Evolutionary conservation across 768 basidiomycete species (phyloP).

Genomic region (Favolaschia claudopus): DNA sequence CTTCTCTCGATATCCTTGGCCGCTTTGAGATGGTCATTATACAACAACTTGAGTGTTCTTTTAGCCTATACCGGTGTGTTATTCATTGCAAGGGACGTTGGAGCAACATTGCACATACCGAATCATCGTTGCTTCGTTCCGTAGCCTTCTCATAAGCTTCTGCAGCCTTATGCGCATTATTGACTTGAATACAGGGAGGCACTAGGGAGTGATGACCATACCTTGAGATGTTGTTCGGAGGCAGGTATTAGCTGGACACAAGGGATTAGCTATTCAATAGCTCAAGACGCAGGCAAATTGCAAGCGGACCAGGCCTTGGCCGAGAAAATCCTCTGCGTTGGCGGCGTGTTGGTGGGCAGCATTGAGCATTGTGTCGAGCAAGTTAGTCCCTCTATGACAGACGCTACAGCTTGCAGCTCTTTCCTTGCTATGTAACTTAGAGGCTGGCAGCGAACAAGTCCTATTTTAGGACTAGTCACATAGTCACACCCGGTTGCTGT

Average conservation of each 20-base stretch:
- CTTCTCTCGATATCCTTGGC: constrained; percentile 75
- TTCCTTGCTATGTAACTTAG: too few relatives aligned
- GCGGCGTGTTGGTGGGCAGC: constrained; percentile 77
- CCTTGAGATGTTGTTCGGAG: constrained; percentile 70
- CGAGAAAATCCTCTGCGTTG: constrained; percentile 76
- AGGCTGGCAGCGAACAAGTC: too few relatives aligned
- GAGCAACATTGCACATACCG: constrained; percentile 46
- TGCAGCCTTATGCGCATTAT: constrained; percentile 56
- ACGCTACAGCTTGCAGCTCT: too few relatives aligned
- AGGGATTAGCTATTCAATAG: background rate
- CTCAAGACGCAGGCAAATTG: background rate
- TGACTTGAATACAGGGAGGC: background rate
- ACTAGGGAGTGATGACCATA: background rate
- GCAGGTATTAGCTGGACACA: constrained; percentile 55
- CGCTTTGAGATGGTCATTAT: constrained; percentile 76
- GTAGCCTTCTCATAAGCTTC: constrained; percentile 77
- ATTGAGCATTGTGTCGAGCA: background rate
- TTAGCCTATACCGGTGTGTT: constrained; percentile 63
- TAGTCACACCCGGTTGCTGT: background rate
- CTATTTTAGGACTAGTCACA: too few relatives aligned
- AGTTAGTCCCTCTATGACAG: too few relatives aligned
- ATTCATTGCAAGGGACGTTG: background rate
- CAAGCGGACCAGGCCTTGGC: constrained; percentile 62
- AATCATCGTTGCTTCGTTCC: constrained; percentile 76
- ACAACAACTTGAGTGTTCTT: constrained; percentile 76